phyloP scores from a whole-genome alignment of 2,329 filamentous ascomycete species.

The Clonostachys rosea region DNA sequence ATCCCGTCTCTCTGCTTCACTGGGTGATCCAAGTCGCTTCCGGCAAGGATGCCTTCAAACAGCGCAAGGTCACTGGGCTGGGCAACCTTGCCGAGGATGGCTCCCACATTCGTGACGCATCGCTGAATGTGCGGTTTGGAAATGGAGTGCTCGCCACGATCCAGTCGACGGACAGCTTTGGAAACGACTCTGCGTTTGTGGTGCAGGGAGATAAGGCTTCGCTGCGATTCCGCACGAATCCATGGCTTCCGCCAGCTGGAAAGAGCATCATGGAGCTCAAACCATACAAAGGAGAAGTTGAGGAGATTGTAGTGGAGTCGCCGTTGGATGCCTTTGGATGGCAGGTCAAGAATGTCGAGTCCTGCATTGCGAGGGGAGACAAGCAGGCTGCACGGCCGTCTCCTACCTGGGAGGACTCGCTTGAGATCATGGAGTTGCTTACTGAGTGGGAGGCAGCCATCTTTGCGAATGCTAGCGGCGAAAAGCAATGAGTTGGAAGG shows the following conservation, averaged over 20 bases:
- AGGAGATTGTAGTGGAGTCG: constrained; percentile 12
- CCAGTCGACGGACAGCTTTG: constrained; percentile 16
- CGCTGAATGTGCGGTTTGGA: constrained; percentile 12
- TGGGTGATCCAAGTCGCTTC: constrained; percentile 14
- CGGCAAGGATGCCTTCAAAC: constrained; percentile 9
- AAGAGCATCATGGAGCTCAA: no score
- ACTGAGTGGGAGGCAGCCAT: constrained; percentile 14
- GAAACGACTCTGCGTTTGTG: constrained; percentile 14
- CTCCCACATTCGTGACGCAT: constrained; percentile 12
- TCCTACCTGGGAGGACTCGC: constrained; percentile 12
- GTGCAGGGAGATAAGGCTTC: constrained; percentile 14
- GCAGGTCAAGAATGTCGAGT: constrained; percentile 15
- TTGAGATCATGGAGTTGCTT: constrained; percentile 16
- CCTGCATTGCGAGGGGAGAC: constrained; percentile 8
- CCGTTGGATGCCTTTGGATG: constrained; percentile 14
- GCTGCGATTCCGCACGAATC: constrained; percentile 15
- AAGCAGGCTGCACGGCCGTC: constrained; percentile 13
- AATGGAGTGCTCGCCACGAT: constrained; percentile 12
- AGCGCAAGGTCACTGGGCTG: constrained; percentile 9
- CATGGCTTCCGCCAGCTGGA: constrained; percentile 12
- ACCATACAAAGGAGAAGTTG: constrained; percentile 5
- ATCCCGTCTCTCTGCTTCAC: constrained; percentile 16
- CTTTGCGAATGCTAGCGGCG: not conserved
- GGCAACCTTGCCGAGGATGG: constrained; percentile 13
- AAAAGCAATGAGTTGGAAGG: no score